Conservation (phyloP, 495 filamentous ascomycete genomes). For the Pseudevernia furfuracea region DNA sequence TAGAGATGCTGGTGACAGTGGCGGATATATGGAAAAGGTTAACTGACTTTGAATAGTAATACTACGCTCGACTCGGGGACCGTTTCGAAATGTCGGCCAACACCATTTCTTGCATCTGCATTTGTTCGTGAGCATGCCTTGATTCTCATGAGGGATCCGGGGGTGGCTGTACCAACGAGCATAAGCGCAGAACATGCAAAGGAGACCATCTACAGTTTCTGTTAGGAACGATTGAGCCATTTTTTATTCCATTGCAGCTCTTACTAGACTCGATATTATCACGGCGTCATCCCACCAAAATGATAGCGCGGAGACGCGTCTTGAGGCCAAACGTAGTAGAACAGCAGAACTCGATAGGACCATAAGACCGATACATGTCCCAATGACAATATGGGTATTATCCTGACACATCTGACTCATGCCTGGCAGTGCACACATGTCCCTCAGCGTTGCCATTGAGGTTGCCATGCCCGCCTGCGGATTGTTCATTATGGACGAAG, state of each 20-base stretch:
- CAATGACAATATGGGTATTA: conserved; percentile 1
- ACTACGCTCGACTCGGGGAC: conserved; percentile 1
- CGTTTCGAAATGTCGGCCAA: conserved; percentile 13
- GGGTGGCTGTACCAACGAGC: neutral
- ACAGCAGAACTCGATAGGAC: conserved; percentile 2
- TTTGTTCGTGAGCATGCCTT: neutral
- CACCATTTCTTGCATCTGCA: conserved; percentile 1
- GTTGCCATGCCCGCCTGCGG: conserved; percentile 15
- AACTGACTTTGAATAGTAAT: conserved; percentile 8
- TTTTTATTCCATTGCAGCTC: neutral
- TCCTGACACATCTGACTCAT: conserved; percentile 11
- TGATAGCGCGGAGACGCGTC: conserved; percentile 3
- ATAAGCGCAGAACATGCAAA: neutral
- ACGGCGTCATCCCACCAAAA: conserved; percentile 14
- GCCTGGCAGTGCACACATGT: conserved; percentile 9
- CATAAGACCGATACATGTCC: conserved; percentile 1
- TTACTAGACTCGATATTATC: conserved; percentile 4
- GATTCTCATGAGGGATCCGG: neutral
- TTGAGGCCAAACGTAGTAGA: conserved; percentile 1
- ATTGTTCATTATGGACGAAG: neutral
- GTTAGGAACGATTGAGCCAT: neutral
- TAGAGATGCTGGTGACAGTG: neutral
- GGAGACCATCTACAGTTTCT: neutral
- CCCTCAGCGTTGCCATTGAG: conserved; percentile 5
- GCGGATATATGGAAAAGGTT: neutral